phyloP scores from a whole-genome alignment of 306 rosid species.

The Acacia crassicarpa region DNA sequence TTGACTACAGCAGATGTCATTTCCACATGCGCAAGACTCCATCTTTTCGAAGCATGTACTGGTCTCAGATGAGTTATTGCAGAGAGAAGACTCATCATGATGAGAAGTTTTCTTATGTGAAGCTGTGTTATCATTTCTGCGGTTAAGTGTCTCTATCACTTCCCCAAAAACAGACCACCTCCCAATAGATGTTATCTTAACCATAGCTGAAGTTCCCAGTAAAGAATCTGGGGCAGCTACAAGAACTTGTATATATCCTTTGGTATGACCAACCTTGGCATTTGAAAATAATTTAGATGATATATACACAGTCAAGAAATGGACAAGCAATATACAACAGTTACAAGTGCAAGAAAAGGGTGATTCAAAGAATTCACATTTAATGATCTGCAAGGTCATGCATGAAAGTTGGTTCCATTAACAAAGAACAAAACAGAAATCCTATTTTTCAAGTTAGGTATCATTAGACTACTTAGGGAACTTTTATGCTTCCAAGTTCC shows the following conservation, averaged over 20 bases:
- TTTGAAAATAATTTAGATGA: constrained; percentile 32
- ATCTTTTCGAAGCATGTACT: constrained; percentile 40
- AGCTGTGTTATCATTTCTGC: constrained; percentile 30
- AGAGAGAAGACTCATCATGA: constrained; percentile 39
- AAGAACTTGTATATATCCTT: constrained; percentile 93
- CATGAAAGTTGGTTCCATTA: background rate
- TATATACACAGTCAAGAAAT: constrained; percentile 14
- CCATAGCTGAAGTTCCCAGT: constrained; percentile 87
- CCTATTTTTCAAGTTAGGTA: background rate
- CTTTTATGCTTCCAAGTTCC: background rate
- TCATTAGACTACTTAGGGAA: background rate
- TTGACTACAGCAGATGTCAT: constrained; percentile 66
- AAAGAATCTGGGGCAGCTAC: constrained; percentile 65
- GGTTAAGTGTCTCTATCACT: constrained; percentile 64
- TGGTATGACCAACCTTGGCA: constrained; percentile 93
- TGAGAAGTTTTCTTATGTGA: constrained; percentile 30
- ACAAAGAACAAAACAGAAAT: background rate
- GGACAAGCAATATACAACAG: background rate
- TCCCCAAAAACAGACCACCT: constrained; percentile 98
- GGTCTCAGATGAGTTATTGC: constrained; percentile 34
- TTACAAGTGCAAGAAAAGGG: constrained; percentile 16
- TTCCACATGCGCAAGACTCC: constrained; percentile 62
- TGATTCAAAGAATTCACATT: constrained; percentile 24
- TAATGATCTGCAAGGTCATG: background rate
- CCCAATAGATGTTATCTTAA: constrained; percentile 76